Base-by-base conservation (phyloP, 805 yeast genomes). In the Saccharomycopsis sp. region DNA sequence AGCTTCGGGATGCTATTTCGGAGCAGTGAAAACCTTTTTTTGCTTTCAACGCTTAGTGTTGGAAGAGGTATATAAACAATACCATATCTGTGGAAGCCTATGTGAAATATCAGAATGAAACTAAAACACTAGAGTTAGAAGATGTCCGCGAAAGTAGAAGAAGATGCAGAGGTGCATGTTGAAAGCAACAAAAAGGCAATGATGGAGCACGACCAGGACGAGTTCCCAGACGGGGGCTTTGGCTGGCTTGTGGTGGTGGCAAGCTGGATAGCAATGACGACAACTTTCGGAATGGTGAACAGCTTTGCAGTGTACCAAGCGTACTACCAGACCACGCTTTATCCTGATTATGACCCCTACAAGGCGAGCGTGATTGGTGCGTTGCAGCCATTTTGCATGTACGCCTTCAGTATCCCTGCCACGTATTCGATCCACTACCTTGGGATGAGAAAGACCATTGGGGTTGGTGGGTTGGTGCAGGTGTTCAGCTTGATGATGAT, bases 261-360 rank as follows among this genome's bases (percentile, higher is more conserved):
- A 15, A 63, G 65, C 0, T 66, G 71, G 59, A 58, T 69, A 13
- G 52, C 64, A 53, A 53, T 64, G 64, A 52, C 68, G 50, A 54
- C 70, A 43, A 69, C 78, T 0, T 76, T 72, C 68, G 84, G 84
- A 13, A 63, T 75, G 58, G 71, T 71, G 42, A 71, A 76, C 30
- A 62, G 73, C 2, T 77, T 61, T 55, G 83, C 81, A 20, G 73
- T 74, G 4, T 77, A 72, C 51, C 69, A 75, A 40, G 60, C 67
- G 27, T 72, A 68, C 52, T 77, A 75, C 49, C 59, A 63, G 17
- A 36, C 57, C 10, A 48, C 48, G 5, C 40, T 45, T 20, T 74
- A 70, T 42, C 62, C 66, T 1, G 62, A 64, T 10, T 70, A 70
- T 2, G 52, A 61, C 23, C 60, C 73, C 13, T 64, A 64, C 41